phyloP scores from a whole-genome alignment of 345 rosid species.

The Syzygium grande region DNA sequence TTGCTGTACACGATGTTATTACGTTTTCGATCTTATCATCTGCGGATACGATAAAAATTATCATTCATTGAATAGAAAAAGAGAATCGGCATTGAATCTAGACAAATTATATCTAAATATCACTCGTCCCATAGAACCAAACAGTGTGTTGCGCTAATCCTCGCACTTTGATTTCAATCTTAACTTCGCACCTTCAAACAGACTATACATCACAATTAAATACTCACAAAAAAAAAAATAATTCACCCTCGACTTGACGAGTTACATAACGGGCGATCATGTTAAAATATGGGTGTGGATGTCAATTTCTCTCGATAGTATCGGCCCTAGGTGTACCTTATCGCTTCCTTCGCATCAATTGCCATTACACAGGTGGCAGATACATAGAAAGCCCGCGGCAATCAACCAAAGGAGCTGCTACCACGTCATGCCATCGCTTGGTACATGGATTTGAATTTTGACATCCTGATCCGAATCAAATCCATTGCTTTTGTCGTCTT shows the following conservation, averaged over 20 bases:
- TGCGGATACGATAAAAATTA: not conserved
- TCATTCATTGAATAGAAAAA: not conserved
- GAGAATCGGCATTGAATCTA: rapidly evolving
- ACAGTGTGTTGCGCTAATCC: not conserved
- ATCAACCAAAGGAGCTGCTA: not conserved
- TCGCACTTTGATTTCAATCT: not conserved
- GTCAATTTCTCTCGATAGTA: not conserved
- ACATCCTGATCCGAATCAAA: not conserved
- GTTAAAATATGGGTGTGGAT: not conserved
- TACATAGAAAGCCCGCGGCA: not conserved
- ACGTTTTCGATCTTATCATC: not conserved
- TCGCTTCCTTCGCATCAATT: not conserved
- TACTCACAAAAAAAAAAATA: rapidly evolving
- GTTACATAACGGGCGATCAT: not conserved
- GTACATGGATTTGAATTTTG: not conserved
- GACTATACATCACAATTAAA: not conserved
- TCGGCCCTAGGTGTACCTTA: not conserved
- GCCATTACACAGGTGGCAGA: not conserved
- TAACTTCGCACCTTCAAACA: not conserved
- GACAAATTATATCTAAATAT: not conserved
- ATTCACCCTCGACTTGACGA: not conserved
- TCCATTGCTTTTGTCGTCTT: not conserved
- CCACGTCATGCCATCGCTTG: not conserved
- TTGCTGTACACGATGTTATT: not conserved
- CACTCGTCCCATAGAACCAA: not conserved